Evolutionary conservation across 768 basidiomycete species (phyloP), one percentile per base, ranked within the genome.

Genomic region (Suillus spraguei): DNA sequence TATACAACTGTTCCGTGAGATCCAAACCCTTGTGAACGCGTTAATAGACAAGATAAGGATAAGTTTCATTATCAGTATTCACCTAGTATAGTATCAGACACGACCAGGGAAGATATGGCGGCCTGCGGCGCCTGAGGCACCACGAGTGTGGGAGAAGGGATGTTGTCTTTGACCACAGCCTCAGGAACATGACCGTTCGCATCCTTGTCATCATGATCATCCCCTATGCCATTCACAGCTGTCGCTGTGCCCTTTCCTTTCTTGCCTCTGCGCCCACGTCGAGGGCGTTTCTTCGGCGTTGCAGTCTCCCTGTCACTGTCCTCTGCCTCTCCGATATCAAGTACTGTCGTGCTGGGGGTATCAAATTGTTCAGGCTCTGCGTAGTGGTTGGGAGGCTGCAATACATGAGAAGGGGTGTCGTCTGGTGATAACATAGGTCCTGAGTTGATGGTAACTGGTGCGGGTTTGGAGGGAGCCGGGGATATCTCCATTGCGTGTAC

Each of bases 1-100:
- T 87, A 95, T 4, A 99, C 97, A 47, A 99, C 92, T 0, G 97
- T 99, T 7, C 97, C 97, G 71, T 98, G 95, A 0, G 95, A 98
- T 3, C 96, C 96, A 68, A 91, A 94, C 5, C 96, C 96, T 97
- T 66, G 4, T 42, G 60, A n/a, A 17, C 8, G 32, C 64, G 71
- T 62, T 56, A 55, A 63, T 36, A 38, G 32, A 35, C 49, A n/a
- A 24, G 22, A 8, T 53, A 59, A 28, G 33, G 22, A 8, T 53
- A 59, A 28, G 33, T 35, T 24, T 28, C 8, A 38, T 14, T 22
- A 59, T 39, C 35, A n/a, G 65, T 53, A 68, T 85, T 67, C 69
- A 92, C 93, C 93, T 38, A 95, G 82, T 49, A 94, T 78, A 1
- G 80, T 83, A 54, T 94, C 90, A 7, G 92, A 91, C 17, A 95